phyloP scores from a whole-genome alignment of 2,329 filamentous ascomycete species.

The Aspergillus carbonarius region DNA sequence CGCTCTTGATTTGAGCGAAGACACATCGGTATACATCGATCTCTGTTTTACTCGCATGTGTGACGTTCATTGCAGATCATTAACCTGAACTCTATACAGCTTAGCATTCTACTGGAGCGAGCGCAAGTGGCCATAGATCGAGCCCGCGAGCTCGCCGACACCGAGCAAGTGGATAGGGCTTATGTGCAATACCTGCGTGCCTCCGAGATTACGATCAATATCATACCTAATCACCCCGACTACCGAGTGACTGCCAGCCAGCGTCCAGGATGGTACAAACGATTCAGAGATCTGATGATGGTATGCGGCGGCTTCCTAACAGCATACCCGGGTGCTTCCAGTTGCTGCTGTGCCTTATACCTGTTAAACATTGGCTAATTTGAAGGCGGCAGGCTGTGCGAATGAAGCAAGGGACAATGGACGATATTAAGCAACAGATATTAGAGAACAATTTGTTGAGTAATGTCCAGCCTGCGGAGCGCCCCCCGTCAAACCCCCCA shows the following conservation, averaged over 20 bases:
- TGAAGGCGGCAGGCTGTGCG: conserved; percentile 31
- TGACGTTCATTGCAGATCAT: conserved; percentile 1
- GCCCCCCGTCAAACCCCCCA: conserved; percentile 10
- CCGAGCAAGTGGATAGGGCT: conserved; percentile 63
- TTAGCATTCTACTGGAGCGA: conserved; percentile 33
- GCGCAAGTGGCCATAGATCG: conserved; percentile 39
- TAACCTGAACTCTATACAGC: conserved; percentile 26
- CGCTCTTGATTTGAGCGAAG: conserved; percentile 32
- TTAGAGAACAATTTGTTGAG: conserved; percentile 37
- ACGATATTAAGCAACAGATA: conserved; percentile 42
- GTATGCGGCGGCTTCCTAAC: conserved; percentile 19
- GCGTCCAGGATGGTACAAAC: conserved; percentile 48
- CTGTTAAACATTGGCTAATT: conserved; percentile 10
- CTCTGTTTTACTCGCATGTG: not conserved
- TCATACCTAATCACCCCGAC: conserved; percentile 74
- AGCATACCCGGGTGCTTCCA: not conserved
- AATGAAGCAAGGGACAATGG: conserved; percentile 44
- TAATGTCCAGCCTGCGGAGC: conserved; percentile 28
- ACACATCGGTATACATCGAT: conserved; percentile 29
- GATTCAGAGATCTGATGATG: conserved; percentile 53
- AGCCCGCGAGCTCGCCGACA: conserved; percentile 32
- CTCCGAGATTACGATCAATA: conserved; percentile 72
- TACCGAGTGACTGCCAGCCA: conserved; percentile 65
- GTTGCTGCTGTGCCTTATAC: not conserved
- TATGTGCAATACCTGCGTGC: conserved; percentile 83